Base-by-base conservation (phyloP, 2,329 filamentous ascomycete genomes). In the Claviceps humidiphila region DNA sequence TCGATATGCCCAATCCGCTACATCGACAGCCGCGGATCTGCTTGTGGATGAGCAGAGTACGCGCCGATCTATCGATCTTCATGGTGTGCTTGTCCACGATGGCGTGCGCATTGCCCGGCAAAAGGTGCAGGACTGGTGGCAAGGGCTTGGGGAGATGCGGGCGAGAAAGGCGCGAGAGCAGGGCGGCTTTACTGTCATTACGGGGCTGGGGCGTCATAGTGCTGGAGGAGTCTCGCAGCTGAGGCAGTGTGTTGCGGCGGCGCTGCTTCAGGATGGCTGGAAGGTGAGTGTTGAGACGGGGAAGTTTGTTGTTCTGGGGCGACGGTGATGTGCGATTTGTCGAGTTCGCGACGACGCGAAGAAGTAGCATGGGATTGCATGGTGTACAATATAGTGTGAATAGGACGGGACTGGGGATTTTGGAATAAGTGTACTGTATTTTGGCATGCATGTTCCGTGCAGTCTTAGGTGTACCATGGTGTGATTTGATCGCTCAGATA, bases 231-330 rank as follows among this genome's bases (percentile, higher is more conserved):
- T 79, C 52, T 87, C 85, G 1, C 82, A 81, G 58, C 66, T 97
- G 54, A 84, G 89, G 5, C 84, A 85, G 53, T 85, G 86, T 16
- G 89, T 97, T n/a, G 82, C 78, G 47, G 83, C 81, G 61, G 83
- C 82, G 62, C 71, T 97, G 43, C 75, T 82, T 41, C 76, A 79
- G 45, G 87, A 91, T 55, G 89, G 89, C 0, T 97, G 91, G 91
- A 89, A 80, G 63, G 73, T 93, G 38, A 80, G 89, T 63, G 75
- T 85, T 45, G 76, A 81, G 44, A 82, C 80, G 30, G 90, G 89
- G 0, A 77, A 79, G 40, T 77, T 91, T 61, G 69, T 82, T 49
- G 79, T 96, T 16, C 81, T 72, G 11, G 90, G 90, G 0, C 66
- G 72, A 47, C 63, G 63, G 51, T 69, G 60, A 62, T 20, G 17